Base-by-base conservation (phyloP, 2,329 filamentous ascomycete species). In the Cryphonectria parasitica region DNA sequence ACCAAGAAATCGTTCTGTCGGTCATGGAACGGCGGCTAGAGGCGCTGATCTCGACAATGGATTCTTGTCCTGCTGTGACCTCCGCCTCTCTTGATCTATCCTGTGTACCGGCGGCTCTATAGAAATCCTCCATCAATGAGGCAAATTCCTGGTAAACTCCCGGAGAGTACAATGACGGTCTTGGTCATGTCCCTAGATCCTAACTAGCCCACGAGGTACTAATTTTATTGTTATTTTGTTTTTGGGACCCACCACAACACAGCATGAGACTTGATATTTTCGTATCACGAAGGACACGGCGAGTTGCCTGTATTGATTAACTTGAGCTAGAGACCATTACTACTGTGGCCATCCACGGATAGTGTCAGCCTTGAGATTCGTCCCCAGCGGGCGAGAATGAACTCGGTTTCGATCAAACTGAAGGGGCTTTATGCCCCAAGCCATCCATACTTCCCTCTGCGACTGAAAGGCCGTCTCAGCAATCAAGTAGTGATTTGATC, bases 211-310 rank as follows among this genome's bases (percentile, higher is more conserved):
- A 10, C 41, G 62, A 22, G 10, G 8, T 15, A 43, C n/a, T 17
- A 43, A n/a, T n/a, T 25, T n/a, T 52, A 17, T 17, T n/a, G 11
- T 39, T 39, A 39, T 39, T 11, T 13, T 39, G 36, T 39, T 39
- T 39, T 39, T 39, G 36, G 11, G 22, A 34, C 28, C 31, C 28
- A 34, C 43, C 17, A 56, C 13, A 10, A 56, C 45, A 22, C 25
- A 34, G 43, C 28, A 66, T 2, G 63, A 62, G 36, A 28, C 64
- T n/a, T 43, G 2, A 6, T 7, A 8, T 13, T 39, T 10, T 52
- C 41, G 60, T 68, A 61, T 60, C 34, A 69, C 67, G 62, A 39
- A n/a, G 41, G 62, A 41, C 63, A 66, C 25, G 60, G 60, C 70
- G 64, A 41, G 34, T 22, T 65, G 67, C 52, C 28, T 61, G 60